phyloP scores from a whole-genome alignment of 495 filamentous ascomycete genomes.

The Hypoxylon fragiforme region DNA sequence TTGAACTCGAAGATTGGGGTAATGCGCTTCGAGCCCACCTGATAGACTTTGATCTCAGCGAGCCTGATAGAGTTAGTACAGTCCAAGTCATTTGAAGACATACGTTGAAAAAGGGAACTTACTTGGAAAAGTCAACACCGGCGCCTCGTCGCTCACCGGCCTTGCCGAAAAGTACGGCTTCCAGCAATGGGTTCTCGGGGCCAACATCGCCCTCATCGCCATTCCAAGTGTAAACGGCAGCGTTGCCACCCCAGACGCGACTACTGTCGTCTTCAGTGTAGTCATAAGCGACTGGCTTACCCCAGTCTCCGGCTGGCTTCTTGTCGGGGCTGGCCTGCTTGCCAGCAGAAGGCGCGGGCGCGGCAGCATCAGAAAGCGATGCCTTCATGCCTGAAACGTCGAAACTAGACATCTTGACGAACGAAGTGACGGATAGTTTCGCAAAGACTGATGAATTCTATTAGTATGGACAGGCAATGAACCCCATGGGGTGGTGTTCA shows the following conservation, averaged over 20 bases:
- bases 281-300: constrained; percentile 52
- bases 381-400: constrained; percentile 39
- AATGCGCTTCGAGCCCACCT: constrained; percentile 60
- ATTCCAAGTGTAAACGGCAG: constrained; percentile 77
- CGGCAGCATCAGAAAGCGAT: constrained; percentile 35
- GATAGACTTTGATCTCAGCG: constrained; percentile 56
- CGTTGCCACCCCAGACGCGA: constrained; percentile 49
- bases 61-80: constrained; percentile 47
- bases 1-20: constrained; percentile 64
- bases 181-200: constrained; percentile 66
- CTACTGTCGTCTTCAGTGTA: constrained; percentile 51
- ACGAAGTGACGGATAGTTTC: background rate
- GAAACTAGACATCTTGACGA: constrained; percentile 42
- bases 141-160: constrained; percentile 40
- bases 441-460: too few relatives aligned
- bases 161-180: constrained; percentile 70
- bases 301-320: constrained; percentile 52
- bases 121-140: constrained; percentile 55
- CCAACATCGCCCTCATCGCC: constrained; percentile 86
- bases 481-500: too few relatives aligned
- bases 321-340: constrained; percentile 25
- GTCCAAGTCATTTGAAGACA: too few relatives aligned
- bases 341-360: constrained; percentile 16
- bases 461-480: too few relatives aligned
- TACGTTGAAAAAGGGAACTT: constrained; percentile 21